Conservation (phyloP, 2,329 filamentous ascomycete species). For the Colletotrichum tanaceti region DNA sequence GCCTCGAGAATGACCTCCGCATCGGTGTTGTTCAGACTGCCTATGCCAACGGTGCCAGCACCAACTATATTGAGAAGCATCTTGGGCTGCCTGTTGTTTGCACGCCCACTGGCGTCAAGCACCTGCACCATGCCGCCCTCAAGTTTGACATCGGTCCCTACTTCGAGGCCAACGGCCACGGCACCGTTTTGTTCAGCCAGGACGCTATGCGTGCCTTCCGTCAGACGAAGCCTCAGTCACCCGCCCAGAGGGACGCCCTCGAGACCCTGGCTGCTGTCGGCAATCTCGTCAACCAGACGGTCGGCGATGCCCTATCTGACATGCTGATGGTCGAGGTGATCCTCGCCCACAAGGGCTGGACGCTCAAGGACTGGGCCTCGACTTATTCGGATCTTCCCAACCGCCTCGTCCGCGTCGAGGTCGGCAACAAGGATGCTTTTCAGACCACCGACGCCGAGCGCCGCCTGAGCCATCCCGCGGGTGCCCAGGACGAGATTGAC, state of each 20-base stretch:
- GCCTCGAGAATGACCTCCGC: constrained; percentile 81
- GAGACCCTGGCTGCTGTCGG: constrained; percentile 85
- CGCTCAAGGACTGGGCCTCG: constrained; percentile 87
- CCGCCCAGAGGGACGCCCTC: constrained; percentile 89
- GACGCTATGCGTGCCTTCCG: constrained; percentile 83
- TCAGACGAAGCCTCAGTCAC: constrained; percentile 85
- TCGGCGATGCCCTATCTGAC: constrained; percentile 95
- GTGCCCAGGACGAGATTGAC: constrained; percentile 88
- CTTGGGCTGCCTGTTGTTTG: constrained; percentile 90
- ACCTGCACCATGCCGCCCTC: constrained; percentile 95
- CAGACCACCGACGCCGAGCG: constrained; percentile 93
- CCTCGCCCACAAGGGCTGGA: constrained; percentile 94
- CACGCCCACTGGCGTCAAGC: constrained; percentile 96
- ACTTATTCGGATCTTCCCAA: constrained; percentile 97
- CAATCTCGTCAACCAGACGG: constrained; percentile 97
- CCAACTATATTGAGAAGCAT: constrained; percentile 88
- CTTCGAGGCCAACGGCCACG: constrained; percentile 98
- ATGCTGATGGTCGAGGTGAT: constrained; percentile 96
- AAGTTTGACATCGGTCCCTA: constrained; percentile 97
- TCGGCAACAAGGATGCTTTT: constrained; percentile 88
- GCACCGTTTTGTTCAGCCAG: constrained; percentile 93
- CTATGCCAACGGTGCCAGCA: constrained; percentile 96
- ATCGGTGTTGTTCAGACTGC: constrained; percentile 97
- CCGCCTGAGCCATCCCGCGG: constrained; percentile 81
- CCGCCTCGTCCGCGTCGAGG: constrained; percentile 91